Conservation (phyloP, 257 asterid species). For the Solanum arcanum region DNA sequence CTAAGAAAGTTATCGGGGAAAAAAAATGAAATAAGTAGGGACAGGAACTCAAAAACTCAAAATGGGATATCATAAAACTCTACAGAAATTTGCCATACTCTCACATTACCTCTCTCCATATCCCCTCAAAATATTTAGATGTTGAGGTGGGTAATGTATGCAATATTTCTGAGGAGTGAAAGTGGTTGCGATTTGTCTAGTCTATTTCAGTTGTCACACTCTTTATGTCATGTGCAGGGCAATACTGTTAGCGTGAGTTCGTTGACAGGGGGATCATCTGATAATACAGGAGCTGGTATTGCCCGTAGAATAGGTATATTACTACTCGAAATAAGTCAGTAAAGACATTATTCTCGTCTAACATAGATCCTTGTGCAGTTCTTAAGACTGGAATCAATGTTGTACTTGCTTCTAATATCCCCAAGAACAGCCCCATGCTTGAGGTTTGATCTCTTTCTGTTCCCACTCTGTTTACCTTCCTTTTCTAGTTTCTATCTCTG, state of each 20-base stretch:
- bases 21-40: not conserved
- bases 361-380: slow-evolving; percentile 35
- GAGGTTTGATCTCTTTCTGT: slow-evolving; percentile 43
- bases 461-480: not conserved
- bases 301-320: slow-evolving; percentile 80
- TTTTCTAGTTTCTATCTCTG: not conserved
- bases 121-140: not conserved
- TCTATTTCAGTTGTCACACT: not conserved
- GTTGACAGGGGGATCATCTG: slow-evolving; percentile 74
- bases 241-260: slow-evolving; percentile 52
- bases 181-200: not conserved
- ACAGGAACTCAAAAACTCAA: not conserved
- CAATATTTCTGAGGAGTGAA: not conserved
- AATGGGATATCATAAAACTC: not conserved
- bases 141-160: not conserved
- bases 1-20: not conserved
- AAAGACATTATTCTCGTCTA: not conserved
- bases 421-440: slow-evolving; percentile 73
- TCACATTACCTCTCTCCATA: not conserved
- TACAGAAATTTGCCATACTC: not conserved
- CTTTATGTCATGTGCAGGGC: slow-evolving; percentile 35
- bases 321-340: not conserved
- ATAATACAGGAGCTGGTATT: slow-evolving; percentile 72
- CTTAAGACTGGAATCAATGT: slow-evolving; percentile 70
- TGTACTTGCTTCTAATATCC: slow-evolving; percentile 73